Percentiles rank a stretch among this genome's conserved stretches.
Evolutionary conservation across 2,329 filamentous ascomycete species (phyloP).

Genomic region (Pyrenophora seminiperda): DNA sequence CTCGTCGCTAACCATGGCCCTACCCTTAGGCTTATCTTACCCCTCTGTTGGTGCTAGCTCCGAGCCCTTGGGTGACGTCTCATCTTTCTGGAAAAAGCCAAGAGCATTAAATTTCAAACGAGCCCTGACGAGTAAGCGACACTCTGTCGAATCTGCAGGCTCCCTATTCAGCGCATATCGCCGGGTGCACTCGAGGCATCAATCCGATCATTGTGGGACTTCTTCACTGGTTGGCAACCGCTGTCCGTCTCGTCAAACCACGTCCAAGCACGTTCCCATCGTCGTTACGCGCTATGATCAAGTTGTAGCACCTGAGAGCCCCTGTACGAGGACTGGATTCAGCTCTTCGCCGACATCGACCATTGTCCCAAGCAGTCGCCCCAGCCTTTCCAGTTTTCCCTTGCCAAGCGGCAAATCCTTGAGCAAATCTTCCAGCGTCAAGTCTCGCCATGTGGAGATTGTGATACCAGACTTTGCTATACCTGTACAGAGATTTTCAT

Average conservation of each 20-base stretch:
- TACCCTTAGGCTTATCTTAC: conserved; percentile 48
- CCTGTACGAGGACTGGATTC: conserved; percentile 41
- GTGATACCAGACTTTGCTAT: conserved; percentile 53
- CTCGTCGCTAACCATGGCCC: conserved; percentile 46
- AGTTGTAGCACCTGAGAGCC: conserved; percentile 44
- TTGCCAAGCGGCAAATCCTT: conserved; percentile 37
- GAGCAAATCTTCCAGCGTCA: conserved; percentile 37
- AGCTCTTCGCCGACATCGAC: conserved; percentile 43
- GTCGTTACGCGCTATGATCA: conserved; percentile 51
- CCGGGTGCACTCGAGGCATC: conserved; percentile 28
- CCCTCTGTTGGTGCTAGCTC: conserved; percentile 44
- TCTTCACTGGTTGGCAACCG: conserved; percentile 26
- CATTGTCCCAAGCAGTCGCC: conserved; percentile 35
- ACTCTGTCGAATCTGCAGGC: conserved; percentile 38
- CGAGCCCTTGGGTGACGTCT: conserved; percentile 39
- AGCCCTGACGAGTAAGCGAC: conserved; percentile 33
- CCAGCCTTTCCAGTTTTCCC: conserved; percentile 37
- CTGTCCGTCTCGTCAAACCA: conserved; percentile 32
- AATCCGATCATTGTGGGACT: conserved; percentile 26
- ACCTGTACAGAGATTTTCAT: conserved; percentile 48
- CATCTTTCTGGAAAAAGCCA: conserved; percentile 43
- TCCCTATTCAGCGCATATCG: conserved; percentile 31
- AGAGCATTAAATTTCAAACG: conserved; percentile 39
- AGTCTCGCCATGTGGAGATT: conserved; percentile 57
- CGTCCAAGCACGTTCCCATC: conserved; percentile 53